These are phyloP conservation scores for thale cress (Arabidopsis thaliana) DNA, from an alignment of 345 rosid genomes.

Conservation along the genomic window DNA sequence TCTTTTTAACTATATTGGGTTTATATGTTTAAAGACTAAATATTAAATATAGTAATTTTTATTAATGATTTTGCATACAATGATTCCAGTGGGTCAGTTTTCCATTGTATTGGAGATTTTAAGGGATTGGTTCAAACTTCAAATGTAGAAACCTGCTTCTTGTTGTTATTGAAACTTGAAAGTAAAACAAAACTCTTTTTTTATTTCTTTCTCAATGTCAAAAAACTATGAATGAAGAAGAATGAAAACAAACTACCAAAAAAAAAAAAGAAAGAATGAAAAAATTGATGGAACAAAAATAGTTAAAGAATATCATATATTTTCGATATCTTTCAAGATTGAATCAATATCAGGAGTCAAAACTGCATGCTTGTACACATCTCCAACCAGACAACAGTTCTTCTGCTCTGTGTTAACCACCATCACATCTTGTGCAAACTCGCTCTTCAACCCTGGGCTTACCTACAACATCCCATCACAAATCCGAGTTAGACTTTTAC, in stretches of 20 bases:
- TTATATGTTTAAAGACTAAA: neutral
- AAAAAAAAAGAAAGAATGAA: neutral
- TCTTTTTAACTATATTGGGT: neutral
- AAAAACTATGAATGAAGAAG: slow-evolving; percentile 5
- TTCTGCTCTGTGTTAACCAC: slow-evolving; percentile 57
- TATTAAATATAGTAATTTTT: neutral
- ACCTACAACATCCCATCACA: slow-evolving; percentile 60
- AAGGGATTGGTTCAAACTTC: neutral
- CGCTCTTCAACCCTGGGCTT: slow-evolving; percentile 61
- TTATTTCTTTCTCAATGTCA: slow-evolving; percentile 28
- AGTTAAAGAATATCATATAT: slow-evolving; percentile 37
- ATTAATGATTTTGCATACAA: neutral
- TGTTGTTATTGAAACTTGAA: neutral
- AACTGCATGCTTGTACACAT: slow-evolving; percentile 65
- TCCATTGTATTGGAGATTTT: neutral
- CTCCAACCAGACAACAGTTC: slow-evolving; percentile 62
- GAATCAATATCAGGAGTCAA: slow-evolving; percentile 74
- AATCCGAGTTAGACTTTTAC: neutral
- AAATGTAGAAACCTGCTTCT: neutral
- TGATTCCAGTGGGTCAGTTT: neutral
- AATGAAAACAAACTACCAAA: slow-evolving; percentile 16
- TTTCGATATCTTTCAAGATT: slow-evolving; percentile 49
- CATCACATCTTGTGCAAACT: slow-evolving; percentile 71
- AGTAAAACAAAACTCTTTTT: neutral
- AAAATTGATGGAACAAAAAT: slow-evolving; percentile 17